These are phyloP conservation scores for Poterioochromonas sp. DNA, from an alignment of 352 stramenopile genomes.

Conservation along the genomic window DNA sequence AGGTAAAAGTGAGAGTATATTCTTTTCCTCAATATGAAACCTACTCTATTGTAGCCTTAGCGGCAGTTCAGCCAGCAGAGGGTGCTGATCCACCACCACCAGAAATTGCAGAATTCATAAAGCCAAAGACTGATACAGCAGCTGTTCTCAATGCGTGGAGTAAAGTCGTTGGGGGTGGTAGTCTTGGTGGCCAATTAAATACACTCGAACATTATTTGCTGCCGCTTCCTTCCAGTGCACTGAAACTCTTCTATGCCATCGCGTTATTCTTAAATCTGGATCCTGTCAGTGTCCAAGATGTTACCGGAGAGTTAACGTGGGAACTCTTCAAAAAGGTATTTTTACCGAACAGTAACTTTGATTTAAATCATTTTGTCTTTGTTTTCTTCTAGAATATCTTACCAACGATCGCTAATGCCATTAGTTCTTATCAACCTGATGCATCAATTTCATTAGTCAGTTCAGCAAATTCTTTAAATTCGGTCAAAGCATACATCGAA, in stretches of 20 bases:
- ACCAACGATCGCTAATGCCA: too few species aligned
- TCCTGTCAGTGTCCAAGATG: neutral
- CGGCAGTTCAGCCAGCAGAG: neutral
- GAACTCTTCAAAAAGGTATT: neutral
- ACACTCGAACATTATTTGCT: neutral
- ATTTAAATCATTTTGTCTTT: too few species aligned
- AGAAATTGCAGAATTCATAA: neutral
- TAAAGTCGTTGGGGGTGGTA: neutral
- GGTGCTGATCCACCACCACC: neutral
- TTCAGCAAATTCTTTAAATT: neutral
- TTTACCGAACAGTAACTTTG: neutral
- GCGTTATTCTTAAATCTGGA: neutral
- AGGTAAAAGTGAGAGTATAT: too few species aligned
- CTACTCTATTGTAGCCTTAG: neutral
- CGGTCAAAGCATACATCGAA: constrained; percentile 5
- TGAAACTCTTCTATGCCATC: neutral
- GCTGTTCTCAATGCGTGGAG: neutral
- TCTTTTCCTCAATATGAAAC: too few species aligned
- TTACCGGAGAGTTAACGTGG: neutral
- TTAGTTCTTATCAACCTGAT: neutral
- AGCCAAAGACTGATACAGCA: neutral
- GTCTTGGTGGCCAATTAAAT: neutral
- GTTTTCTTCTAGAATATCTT: too few species aligned
- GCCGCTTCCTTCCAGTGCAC: neutral
- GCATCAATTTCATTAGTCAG: neutral